Percentiles rank a stretch among this genome's conserved stretches.
These are phyloP conservation scores for Heterobasidion irregulare DNA, from an alignment of 1,284 basidiomycete genomes.

Conservation along the genomic window DNA sequence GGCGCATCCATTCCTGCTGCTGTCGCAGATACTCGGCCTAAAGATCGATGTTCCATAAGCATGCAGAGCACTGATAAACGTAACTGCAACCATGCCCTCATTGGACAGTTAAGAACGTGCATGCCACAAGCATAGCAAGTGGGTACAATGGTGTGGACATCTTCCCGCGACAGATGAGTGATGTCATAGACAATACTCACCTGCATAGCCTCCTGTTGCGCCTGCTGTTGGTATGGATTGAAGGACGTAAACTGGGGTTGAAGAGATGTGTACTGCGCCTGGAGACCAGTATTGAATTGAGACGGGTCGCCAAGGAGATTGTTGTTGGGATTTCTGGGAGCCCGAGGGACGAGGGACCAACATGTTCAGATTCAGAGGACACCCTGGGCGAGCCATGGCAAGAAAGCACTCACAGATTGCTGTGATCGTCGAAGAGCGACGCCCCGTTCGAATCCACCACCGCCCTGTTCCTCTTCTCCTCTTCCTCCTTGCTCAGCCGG, in stretches of 20 bases:
- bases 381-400: not conserved
- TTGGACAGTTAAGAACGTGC: too few relatives aligned
- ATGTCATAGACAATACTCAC: constrained; percentile 17
- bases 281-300: constrained; percentile 33
- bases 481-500: constrained; percentile 83
- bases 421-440: constrained; percentile 80
- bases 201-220: constrained; percentile 79
- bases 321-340: constrained; percentile 3
- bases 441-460: constrained; percentile 71
- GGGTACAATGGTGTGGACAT: not conserved
- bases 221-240: constrained; percentile 94
- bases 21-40: constrained; percentile 68
- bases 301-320: constrained; percentile 4
- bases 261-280: constrained; percentile 62
- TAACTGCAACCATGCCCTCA: too few relatives aligned
- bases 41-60: constrained; percentile 1
- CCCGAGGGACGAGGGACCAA: not conserved
- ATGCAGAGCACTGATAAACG: too few relatives aligned
- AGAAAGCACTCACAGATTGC: constrained; percentile 48
- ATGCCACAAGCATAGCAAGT: not conserved
- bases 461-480: constrained; percentile 58
- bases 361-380: constrained; percentile 1
- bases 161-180: too few relatives aligned
- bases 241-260: constrained; percentile 78
- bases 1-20: constrained; percentile 57